Evolutionary conservation across 2,329 filamentous ascomycete genomes (phyloP).

Genomic region (Trichoderma atrobrunneum): DNA sequence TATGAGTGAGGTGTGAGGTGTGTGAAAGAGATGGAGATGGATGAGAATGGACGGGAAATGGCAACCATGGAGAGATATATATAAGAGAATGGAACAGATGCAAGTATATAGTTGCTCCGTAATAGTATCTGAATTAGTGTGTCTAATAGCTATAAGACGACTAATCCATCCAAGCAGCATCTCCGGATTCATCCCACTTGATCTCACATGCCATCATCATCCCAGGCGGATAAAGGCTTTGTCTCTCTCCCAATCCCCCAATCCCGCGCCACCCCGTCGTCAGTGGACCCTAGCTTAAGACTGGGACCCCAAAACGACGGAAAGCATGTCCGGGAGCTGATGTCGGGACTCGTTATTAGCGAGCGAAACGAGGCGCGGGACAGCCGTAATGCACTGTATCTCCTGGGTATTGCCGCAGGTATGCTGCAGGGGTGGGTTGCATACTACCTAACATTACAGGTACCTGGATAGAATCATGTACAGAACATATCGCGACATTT

Average conservation of each 20-base stretch:
- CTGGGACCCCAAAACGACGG: background rate
- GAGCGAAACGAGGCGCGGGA: background rate
- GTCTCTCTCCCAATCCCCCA: background rate
- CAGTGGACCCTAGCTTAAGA: background rate
- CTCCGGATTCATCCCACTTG: background rate
- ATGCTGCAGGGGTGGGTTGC: background rate
- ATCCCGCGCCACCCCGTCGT: background rate
- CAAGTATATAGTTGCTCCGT: background rate
- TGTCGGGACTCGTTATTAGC: background rate
- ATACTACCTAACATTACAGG: background rate
- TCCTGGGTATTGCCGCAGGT: background rate
- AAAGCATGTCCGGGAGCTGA: constrained; percentile 11
- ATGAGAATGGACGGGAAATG: background rate
- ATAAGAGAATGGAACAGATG: background rate
- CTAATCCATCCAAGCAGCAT: background rate
- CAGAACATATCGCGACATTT: background rate
- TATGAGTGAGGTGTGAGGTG: background rate
- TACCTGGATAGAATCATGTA: background rate
- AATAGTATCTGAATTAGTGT: background rate
- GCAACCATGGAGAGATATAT: background rate
- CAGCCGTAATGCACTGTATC: background rate
- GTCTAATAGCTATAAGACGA: no score
- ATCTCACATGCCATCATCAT: background rate
- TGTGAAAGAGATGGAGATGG: background rate
- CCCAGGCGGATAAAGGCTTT: background rate